Base-by-base conservation (phyloP, 1,284 basidiomycete genomes). In the Grifola frondosa region DNA sequence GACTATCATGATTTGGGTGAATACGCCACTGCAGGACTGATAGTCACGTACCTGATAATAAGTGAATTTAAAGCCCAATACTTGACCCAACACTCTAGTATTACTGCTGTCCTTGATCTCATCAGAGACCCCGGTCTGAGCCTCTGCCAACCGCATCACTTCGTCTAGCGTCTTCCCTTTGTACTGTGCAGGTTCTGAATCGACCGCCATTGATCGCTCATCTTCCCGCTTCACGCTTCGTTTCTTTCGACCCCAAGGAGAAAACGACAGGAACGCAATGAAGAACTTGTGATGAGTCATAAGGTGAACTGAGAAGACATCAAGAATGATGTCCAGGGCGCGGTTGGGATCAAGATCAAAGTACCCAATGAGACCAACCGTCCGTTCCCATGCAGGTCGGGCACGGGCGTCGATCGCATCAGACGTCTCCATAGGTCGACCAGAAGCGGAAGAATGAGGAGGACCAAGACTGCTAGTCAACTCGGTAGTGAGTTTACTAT, bases 331-430 rank as follows among this genome's bases (percentile, higher is more conserved):
- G 62, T 99, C 97, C 48, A 99, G 74, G 0, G 91, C 93, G 48
- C 96, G 80, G 57, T 94, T 92, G 8, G 97, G 95, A 60, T 97
- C 93, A 35, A 99, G 77, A 64, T 97, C 92, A 61, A 98, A 99
- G 66, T 91, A 95, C 20, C 96, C 95, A 58, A 97, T 90, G 38
- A 97, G 78, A 42, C 86, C 86, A 57, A 94, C 84, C 42, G 95
- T 77, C 46, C 88, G 87, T 46, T 86, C 81, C 91, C 91, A 94
- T n/a, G 88, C 84, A 26, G 78, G 73, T 30, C 78, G 76, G 4
- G 88, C 86, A 30, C 88, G 81, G 28, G 76, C 76, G 42, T 80
- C 72, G 45, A 88, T 75, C 15, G 70, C 67, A 36, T 75, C 56
- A 24, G 67, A 67, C 30, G 78, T 69, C 56, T 91, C 89, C 0